Evolutionary conservation across 1,284 basidiomycete genomes (phyloP).

Genomic region (Apiotrichum mycotoxinovorans): DNA sequence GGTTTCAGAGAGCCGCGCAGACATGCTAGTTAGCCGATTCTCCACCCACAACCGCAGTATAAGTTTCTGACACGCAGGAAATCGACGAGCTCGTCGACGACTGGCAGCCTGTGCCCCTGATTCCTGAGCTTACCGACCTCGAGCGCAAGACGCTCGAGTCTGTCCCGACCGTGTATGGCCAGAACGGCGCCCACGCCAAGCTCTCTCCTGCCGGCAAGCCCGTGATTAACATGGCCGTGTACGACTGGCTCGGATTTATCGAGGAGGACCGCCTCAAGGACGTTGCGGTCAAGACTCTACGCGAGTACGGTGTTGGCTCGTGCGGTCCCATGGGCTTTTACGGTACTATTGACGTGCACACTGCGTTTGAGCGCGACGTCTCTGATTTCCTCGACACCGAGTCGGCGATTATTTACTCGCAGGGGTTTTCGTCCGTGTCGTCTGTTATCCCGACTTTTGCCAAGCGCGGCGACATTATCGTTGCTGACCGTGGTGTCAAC

Average conservation of each 20-base stretch:
- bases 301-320: conserved; percentile 89
- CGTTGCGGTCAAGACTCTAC: conserved; percentile 77
- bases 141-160: conserved; percentile 69
- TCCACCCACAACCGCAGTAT: too few relatives aligned
- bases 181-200: conserved; percentile 77
- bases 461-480: conserved; percentile 96
- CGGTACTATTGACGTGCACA: conserved; percentile 92
- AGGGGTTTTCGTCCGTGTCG: conserved; percentile 85
- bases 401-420: conserved; percentile 86
- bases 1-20: too few relatives aligned
- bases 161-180: conserved; percentile 75
- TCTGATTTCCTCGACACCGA: conserved; percentile 88
- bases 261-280: conserved; percentile 85
- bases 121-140: conserved; percentile 54
- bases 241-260: conserved; percentile 89
- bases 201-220: conserved; percentile 70
- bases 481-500: conserved; percentile 92
- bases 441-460: conserved; percentile 97
- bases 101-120: conserved; percentile 86
- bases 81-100: conserved; percentile 94
- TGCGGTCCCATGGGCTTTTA: conserved; percentile 98
- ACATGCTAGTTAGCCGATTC: too few relatives aligned
- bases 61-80: conserved; percentile 71
- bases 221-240: conserved; percentile 78
- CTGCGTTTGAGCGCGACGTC: conserved; percentile 80